Evolutionary conservation across 2,329 filamentous ascomycete species (phyloP).

Genomic region (Aspergillus sp.): DNA sequence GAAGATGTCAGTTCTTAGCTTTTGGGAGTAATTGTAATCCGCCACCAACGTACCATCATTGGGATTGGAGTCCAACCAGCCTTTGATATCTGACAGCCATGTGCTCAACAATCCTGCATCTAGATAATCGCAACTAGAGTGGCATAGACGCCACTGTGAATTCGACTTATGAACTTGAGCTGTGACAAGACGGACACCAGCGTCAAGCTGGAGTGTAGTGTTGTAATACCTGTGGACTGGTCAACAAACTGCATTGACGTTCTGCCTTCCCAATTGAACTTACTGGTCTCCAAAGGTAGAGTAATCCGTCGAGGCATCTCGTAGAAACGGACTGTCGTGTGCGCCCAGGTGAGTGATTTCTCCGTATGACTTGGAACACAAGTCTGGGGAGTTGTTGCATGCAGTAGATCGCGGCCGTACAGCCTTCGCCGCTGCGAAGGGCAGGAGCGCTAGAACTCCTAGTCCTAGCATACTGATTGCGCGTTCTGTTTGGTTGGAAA

Average conservation of each 20-base stretch:
- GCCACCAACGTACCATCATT: conserved; percentile 55
- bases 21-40: neutral
- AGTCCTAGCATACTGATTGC: conserved; percentile 33
- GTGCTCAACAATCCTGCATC: conserved; percentile 67
- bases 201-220: conserved; percentile 68
- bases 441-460: conserved; percentile 32
- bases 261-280: conserved; percentile 17
- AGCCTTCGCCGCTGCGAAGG: conserved; percentile 30
- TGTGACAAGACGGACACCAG: conserved; percentile 71
- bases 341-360: conserved; percentile 77
- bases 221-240: conserved; percentile 55
- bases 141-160: conserved; percentile 67
- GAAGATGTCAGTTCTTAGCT: conserved; percentile 1
- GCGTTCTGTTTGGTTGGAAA: neutral
- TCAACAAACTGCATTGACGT: conserved; percentile 8
- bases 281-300: conserved; percentile 71
- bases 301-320: conserved; percentile 63
- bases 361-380: conserved; percentile 72
- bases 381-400: conserved; percentile 78
- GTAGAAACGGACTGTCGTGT: conserved; percentile 72
- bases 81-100: conserved; percentile 66
- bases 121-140: conserved; percentile 66
- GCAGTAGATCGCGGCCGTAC: conserved; percentile 46
- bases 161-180: conserved; percentile 69
- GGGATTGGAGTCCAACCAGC: conserved; percentile 69